Evolutionary conservation across 768 basidiomycete species (phyloP).

Genomic region (Mycena pura): DNA sequence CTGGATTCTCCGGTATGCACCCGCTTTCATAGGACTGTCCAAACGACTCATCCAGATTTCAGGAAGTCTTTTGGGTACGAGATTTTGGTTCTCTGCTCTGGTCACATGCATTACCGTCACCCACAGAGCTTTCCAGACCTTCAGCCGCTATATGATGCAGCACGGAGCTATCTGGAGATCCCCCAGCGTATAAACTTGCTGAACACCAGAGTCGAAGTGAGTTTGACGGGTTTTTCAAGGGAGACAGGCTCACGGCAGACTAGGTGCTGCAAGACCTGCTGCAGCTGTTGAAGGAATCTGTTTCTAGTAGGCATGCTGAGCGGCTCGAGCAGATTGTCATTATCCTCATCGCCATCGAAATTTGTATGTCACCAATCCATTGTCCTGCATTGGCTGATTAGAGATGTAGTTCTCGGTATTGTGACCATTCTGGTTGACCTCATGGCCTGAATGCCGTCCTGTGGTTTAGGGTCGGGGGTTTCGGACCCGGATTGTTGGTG

Average conservation of each 20-base stretch:
- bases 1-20: constrained; percentile 87
- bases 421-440: constrained; percentile 90
- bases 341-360: constrained; percentile 87
- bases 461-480: too few relatives aligned
- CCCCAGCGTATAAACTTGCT: constrained; percentile 92
- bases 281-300: constrained; percentile 92
- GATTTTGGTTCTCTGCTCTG: neutral
- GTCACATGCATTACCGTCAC: constrained; percentile 1
- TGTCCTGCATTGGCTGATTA: constrained; percentile 5
- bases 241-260: neutral
- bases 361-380: constrained; percentile 53
- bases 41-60: constrained; percentile 9
- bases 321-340: constrained; percentile 94
- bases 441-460: constrained; percentile 47
- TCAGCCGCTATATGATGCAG: constrained; percentile 93
- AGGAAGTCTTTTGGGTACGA: constrained; percentile 95
- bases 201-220: constrained; percentile 91
- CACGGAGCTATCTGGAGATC: constrained; percentile 93
- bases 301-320: constrained; percentile 89
- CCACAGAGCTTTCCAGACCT: constrained; percentile 89
- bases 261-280: constrained; percentile 98
- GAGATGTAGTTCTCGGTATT: constrained; percentile 78
- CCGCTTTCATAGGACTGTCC: constrained; percentile 11
- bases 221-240: constrained; percentile 24
- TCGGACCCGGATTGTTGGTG: too few relatives aligned